Evolutionary conservation across 1,284 basidiomycete genomes (phyloP).

Genomic region (Boletus mariae): DNA sequence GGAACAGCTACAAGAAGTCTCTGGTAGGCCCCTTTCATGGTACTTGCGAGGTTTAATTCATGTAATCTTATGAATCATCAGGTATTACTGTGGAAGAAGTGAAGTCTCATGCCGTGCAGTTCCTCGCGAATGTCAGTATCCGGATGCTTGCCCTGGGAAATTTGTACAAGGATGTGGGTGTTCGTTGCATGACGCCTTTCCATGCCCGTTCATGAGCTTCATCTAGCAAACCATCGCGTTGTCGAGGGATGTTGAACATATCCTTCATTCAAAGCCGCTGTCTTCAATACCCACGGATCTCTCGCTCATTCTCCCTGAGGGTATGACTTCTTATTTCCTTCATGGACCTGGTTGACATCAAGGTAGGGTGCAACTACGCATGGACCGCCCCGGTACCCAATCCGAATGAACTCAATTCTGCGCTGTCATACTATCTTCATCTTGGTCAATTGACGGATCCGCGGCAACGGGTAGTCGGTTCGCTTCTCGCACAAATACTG

Average conservation of each 20-base stretch:
- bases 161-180: conserved; percentile 69
- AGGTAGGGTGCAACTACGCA: conserved; percentile 65
- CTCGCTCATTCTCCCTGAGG: conserved; percentile 66
- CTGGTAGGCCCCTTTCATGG: conserved; percentile 48
- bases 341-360: conserved; percentile 9
- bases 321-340: conserved; percentile 36
- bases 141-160: conserved; percentile 87
- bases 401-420: conserved; percentile 83
- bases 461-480: conserved; percentile 54
- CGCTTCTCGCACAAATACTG: conserved; percentile 73
- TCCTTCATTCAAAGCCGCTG: conserved; percentile 58
- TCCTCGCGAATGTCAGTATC: conserved; percentile 71
- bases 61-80: neutral
- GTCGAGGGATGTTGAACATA: conserved; percentile 69
- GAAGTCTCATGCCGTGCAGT: conserved; percentile 56
- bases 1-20: conserved; percentile 79
- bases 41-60: neutral
- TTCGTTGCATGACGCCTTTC: conserved; percentile 4
- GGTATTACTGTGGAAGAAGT: conserved; percentile 56
- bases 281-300: conserved; percentile 39
- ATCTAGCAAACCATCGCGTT: conserved; percentile 72
- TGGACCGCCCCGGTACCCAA: conserved; percentile 78
- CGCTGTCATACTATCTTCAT: conserved; percentile 77
- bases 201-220: conserved; percentile 5
- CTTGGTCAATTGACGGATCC: conserved; percentile 61